Evolutionary conservation across 495 filamentous ascomycete species (phyloP).

Genomic region (Penicillium angulare): DNA sequence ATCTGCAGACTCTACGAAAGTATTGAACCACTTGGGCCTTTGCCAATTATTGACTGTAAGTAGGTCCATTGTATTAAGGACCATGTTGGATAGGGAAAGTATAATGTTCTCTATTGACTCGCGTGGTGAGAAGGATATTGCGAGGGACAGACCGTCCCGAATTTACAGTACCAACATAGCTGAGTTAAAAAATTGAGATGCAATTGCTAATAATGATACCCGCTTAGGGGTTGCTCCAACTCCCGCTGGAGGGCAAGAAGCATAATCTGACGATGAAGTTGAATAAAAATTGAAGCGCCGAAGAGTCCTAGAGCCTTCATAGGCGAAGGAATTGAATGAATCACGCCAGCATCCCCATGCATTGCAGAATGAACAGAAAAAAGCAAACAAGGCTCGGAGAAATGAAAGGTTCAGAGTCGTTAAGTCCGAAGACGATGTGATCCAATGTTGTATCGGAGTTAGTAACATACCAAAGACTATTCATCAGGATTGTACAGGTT

Average conservation of each 20-base stretch:
- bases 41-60: no score
- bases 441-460: neutral
- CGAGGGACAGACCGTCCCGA: no score
- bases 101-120: no score
- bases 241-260: constrained; percentile 38
- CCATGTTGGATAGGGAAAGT: no score
- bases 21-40: no score
- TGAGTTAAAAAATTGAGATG: neutral
- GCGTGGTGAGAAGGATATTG: no score
- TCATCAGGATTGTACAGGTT: constrained; percentile 66
- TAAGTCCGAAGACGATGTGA: constrained; percentile 5
- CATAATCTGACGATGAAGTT: constrained; percentile 5
- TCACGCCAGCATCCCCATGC: constrained; percentile 32
- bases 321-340: constrained; percentile 14
- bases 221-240: constrained; percentile 32
- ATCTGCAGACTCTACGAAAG: no score
- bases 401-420: constrained; percentile 26
- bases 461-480: constrained; percentile 27
- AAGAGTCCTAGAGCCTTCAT: neutral
- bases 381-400: neutral
- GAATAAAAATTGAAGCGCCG: neutral
- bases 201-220: constrained; percentile 2
- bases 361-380: constrained; percentile 25
- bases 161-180: neutral
- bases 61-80: no score